phyloP scores from a whole-genome alignment of 2,329 filamentous ascomycete species.

The Ilyonectria destructans region DNA sequence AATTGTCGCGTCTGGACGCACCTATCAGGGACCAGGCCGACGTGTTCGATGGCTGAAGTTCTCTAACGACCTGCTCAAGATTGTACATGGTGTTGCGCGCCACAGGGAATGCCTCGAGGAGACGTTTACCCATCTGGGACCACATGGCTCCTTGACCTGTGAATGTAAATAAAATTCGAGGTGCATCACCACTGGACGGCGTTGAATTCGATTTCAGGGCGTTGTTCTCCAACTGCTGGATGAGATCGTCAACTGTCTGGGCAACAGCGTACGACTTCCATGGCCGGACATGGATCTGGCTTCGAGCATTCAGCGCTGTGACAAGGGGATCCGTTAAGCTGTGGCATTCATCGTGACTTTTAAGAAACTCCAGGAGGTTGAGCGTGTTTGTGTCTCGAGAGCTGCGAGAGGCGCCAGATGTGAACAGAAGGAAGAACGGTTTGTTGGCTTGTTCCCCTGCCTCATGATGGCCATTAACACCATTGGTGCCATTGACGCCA shows the following conservation, averaged over 20 bases:
- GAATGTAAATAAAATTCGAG: slow-evolving; percentile 37
- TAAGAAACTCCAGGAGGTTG: slow-evolving; percentile 40
- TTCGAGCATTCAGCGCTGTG: slow-evolving; percentile 41
- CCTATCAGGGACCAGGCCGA: slow-evolving; percentile 38
- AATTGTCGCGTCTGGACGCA: background rate
- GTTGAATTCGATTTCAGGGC: slow-evolving; percentile 37
- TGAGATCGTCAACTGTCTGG: slow-evolving; percentile 38
- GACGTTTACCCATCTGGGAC: slow-evolving; percentile 44
- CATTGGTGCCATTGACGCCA: slow-evolving; percentile 7
- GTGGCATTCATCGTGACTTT: slow-evolving; percentile 34
- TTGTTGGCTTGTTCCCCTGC: slow-evolving; percentile 7
- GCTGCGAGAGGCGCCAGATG: slow-evolving; percentile 38
- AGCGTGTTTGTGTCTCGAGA: slow-evolving; percentile 38
- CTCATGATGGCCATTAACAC: slow-evolving; percentile 27
- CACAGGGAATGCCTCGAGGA: slow-evolving; percentile 42
- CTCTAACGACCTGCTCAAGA: slow-evolving; percentile 36
- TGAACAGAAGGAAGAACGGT: slow-evolving; percentile 38
- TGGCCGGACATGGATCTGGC: slow-evolving; percentile 40
- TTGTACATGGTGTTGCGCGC: slow-evolving; percentile 39
- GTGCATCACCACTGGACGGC: slow-evolving; percentile 14
- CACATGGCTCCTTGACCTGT: slow-evolving; percentile 44
- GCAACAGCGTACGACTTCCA: slow-evolving; percentile 45
- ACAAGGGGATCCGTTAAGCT: slow-evolving; percentile 33
- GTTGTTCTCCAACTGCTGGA: slow-evolving; percentile 39
- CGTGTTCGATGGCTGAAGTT: slow-evolving; percentile 29